Percentiles rank a stretch among this genome's conserved stretches.
phyloP scores from a whole-genome alignment of 2,329 filamentous ascomycete genomes.

The Colletotrichum tamarilloi region DNA sequence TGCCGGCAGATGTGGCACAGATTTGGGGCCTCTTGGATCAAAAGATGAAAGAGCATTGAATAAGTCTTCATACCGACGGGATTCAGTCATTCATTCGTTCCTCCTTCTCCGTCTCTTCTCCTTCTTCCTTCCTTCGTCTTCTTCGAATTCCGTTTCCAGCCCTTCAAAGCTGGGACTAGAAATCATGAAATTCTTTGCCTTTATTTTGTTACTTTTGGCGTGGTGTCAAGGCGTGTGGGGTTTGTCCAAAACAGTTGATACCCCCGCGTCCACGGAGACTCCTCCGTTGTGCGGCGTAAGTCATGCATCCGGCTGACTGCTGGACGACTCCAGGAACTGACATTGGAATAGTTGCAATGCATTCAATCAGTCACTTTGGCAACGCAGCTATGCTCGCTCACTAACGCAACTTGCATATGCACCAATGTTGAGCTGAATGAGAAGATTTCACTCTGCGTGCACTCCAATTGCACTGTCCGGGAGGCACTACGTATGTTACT shows the following conservation, averaged over 20 bases:
- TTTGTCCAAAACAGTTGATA: slow-evolving; percentile 9
- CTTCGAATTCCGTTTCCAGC: neutral
- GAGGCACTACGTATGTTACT: slow-evolving; percentile 29
- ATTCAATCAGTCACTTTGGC: slow-evolving; percentile 31
- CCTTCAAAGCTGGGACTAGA: neutral
- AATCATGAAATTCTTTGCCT: slow-evolving; percentile 23
- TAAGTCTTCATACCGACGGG: slow-evolving; percentile 8
- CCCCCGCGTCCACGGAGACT: slow-evolving; percentile 11
- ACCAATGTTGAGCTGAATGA: slow-evolving; percentile 38
- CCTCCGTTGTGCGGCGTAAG: slow-evolving; percentile 38
- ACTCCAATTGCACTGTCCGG: slow-evolving; percentile 35
- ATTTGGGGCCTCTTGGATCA: neutral
- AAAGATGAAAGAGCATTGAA: neutral
- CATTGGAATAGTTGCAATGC: slow-evolving; percentile 34
- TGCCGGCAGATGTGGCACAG: slow-evolving; percentile 15
- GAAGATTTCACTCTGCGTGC: slow-evolving; percentile 37
- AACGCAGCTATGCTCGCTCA: slow-evolving; percentile 28
- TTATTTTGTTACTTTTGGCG: slow-evolving; percentile 15
- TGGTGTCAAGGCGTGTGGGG: slow-evolving; percentile 22
- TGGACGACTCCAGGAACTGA: slow-evolving; percentile 8
- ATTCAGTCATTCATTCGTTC: neutral
- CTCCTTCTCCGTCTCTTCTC: neutral
- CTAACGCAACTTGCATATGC: slow-evolving; percentile 39
- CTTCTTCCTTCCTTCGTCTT: neutral
- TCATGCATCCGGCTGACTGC: neutral